Evolutionary conservation across 2,329 filamentous ascomycete species (phyloP).

Genomic region (Pestalotiopsis sp.): DNA sequence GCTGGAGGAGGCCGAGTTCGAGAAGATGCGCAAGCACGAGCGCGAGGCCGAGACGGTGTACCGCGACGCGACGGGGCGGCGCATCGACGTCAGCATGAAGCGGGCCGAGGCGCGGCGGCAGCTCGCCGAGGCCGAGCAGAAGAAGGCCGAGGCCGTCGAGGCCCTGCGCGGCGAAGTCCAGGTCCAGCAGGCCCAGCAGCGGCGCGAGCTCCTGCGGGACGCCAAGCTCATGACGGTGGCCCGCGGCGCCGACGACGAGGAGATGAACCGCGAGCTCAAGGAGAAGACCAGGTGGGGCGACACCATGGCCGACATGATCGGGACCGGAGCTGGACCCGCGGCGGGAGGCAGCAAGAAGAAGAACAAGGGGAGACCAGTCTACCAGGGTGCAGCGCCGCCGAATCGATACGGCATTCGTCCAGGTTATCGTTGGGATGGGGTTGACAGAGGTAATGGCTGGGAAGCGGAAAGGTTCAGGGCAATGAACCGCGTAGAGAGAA

Average conservation of each 20-base stretch:
- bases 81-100: conserved; percentile 91
- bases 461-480: conserved; percentile 92
- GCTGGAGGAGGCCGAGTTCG: conserved; percentile 48
- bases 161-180: conserved; percentile 87
- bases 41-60: conserved; percentile 84
- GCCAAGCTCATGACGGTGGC: conserved; percentile 83
- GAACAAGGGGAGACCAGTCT: conserved; percentile 62
- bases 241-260: conserved; percentile 78
- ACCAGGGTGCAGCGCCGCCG: conserved; percentile 78
- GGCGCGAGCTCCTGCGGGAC: conserved; percentile 73
- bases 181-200: conserved; percentile 63
- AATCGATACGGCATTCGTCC: conserved; percentile 94
- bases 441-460: conserved; percentile 91
- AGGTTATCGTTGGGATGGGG: conserved; percentile 95
- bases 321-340: conserved; percentile 40
- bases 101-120: conserved; percentile 78
- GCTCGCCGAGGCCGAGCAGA: conserved; percentile 69
- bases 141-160: conserved; percentile 70
- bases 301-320: conserved; percentile 81
- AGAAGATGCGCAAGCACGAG: conserved; percentile 26
- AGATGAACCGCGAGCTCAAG: conserved; percentile 83
- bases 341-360: conserved; percentile 24
- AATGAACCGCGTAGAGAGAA: conserved; percentile 74
- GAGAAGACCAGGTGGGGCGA: conserved; percentile 86
- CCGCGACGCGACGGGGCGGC: conserved; percentile 90